Base-by-base conservation (phyloP, 495 filamentous ascomycete genomes). In the Penicillium arizonense region DNA sequence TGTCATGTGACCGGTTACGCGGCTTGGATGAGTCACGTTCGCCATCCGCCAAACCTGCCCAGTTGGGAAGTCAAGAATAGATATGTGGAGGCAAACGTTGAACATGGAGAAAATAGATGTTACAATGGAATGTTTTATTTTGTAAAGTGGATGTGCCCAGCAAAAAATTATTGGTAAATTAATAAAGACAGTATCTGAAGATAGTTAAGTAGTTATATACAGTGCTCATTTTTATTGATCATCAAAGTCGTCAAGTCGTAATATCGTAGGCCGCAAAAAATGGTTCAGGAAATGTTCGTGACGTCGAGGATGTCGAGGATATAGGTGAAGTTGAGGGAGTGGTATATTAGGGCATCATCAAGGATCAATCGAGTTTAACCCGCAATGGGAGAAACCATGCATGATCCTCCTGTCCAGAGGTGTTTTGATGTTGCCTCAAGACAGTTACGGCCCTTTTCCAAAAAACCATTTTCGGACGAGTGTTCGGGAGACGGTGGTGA, bases 361-460 rank as follows among this genome's bases (percentile, higher is more conserved):
- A 30, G 28, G 9, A 30, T 30, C 28, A 23, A n/a, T 23, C 36
- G 10, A 23, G 18, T 11, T 56, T 45, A 64, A 47, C 36, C 55
- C 36, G 54, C 50, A 14, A 64, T 51, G 21, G 57, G 54, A 20
- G 46, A 38, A 14, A 64, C 61, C 0, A 64, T 48, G 35, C 53
- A 57, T 34, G 51, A 26, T 9, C 51, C 51, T 18, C 51, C 51
- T 53, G 51, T 46, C 51, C 58, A 64, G 26, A 64, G 35, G 43
- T 57, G 49, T 47, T 60, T 57, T 14, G 57, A 57, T 36, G 47
- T 47, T 47, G 51, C 46, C 36, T 58, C 54, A n/a, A 61, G 51
- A 44, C 44, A 53, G 24, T 61, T 46, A 18, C 36, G 58, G 33
- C 50, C 52, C 41, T 56, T 50, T 35, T 53, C 53, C 33, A 60